A percentile compares a stretch with the other conserved stretches of the same genome.
Conservation (phyloP, 345 rosid species). For the Hypericum androsaemum region DNA sequence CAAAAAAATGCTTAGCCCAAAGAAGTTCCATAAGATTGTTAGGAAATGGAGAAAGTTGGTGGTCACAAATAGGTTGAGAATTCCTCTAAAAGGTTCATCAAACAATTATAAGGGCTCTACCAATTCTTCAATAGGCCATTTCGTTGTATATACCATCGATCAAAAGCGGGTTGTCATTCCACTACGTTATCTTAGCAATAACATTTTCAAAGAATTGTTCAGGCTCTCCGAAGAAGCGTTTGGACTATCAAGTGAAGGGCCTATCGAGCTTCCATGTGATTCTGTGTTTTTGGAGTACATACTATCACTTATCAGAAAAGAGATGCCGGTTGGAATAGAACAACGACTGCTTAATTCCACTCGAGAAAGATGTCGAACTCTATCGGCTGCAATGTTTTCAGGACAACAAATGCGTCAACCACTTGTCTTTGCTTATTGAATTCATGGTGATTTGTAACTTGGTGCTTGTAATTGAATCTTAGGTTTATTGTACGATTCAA, state of each 20-base stretch:
- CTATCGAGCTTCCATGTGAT: slow-evolving; percentile 15
- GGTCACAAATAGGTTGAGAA: not conserved
- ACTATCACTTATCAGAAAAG: slow-evolving; percentile 5
- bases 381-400: too few species aligned
- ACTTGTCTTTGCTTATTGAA: too few species aligned
- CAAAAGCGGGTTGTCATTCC: slow-evolving; percentile 11
- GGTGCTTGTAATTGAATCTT: too few species aligned
- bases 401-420: too few species aligned
- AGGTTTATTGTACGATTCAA: too few species aligned
- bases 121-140: slow-evolving; percentile 5
- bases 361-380: too few species aligned
- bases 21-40: slow-evolving; percentile 9
- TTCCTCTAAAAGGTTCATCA: not conserved
- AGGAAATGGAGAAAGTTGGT: slow-evolving; percentile 12
- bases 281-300: slow-evolving; percentile 9
- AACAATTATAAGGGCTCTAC: too few species aligned
- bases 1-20: not conserved
- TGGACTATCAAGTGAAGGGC: slow-evolving; percentile 9
- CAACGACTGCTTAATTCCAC: too few species aligned
- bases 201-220: slow-evolving; percentile 10
- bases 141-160: slow-evolving; percentile 11
- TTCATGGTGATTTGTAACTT: too few species aligned
- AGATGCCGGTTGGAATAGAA: too few species aligned
- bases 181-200: slow-evolving; percentile 3
- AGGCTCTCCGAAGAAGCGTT: slow-evolving; percentile 12